These are phyloP conservation scores for Coemansia sp. DNA, from an alignment of 192 early-diverging fungal genomes.

Conservation along the genomic window DNA sequence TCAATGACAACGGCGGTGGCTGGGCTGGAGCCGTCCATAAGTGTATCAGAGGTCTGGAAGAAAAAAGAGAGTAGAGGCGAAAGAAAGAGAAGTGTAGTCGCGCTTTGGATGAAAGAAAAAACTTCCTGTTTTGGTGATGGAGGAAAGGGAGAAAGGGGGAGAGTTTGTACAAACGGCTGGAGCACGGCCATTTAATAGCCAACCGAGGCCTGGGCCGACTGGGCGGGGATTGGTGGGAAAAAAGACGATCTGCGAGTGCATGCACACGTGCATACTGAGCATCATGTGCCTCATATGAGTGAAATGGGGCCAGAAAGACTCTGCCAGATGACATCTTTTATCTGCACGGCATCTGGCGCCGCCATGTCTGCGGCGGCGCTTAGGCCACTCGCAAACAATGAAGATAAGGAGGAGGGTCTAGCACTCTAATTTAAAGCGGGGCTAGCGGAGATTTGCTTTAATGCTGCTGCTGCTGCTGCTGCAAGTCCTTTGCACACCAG, in stretches of 20 bases:
- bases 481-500: background rate
- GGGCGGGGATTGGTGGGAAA: slow-evolving; percentile 38
- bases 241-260: slow-evolving; percentile 17
- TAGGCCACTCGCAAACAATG: background rate
- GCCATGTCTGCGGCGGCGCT: background rate
- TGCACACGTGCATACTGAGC: slow-evolving; percentile 29
- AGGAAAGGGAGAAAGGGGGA: background rate
- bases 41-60: background rate
- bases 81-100: background rate
- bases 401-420: background rate
- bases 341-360: background rate
- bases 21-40: slow-evolving; percentile 44
- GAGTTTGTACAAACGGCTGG: slow-evolving; percentile 6
- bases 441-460: background rate
- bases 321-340: background rate
- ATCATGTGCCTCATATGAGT: background rate
- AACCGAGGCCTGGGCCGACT: slow-evolving; percentile 24
- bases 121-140: slow-evolving; percentile 1
- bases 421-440: background rate
- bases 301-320: slow-evolving; percentile 3
- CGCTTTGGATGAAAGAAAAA: slow-evolving; percentile 3
- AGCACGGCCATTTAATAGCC: slow-evolving; percentile 35
- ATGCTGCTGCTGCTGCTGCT: too few relatives aligned
- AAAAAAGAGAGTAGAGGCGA: background rate
- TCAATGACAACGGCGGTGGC: slow-evolving; percentile 40